These are phyloP conservation scores for Vitis hybrid DNA, from an alignment of 177 flowering plant genomes.

Conservation along the genomic window DNA sequence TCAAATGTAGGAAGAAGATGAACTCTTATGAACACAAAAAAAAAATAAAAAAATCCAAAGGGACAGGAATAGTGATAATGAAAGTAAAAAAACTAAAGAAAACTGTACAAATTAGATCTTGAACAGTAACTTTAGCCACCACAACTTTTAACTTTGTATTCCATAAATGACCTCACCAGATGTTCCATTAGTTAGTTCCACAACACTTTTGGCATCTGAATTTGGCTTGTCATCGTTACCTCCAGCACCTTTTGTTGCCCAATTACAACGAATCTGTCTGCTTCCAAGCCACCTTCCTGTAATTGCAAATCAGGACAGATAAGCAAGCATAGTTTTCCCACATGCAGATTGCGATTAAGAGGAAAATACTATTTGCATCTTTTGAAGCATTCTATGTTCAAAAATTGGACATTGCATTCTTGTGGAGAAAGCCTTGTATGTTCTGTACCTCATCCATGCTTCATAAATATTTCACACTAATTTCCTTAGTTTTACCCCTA, in stretches of 20 bases:
- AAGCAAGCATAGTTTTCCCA: too few species aligned
- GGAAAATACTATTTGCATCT: not conserved
- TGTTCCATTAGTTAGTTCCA: slow-evolving; percentile 66
- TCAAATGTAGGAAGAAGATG: too few species aligned
- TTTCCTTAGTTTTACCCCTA: too few species aligned
- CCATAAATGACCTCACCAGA: slow-evolving; percentile 38
- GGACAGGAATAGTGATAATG: too few species aligned
- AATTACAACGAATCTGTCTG: slow-evolving; percentile 84
- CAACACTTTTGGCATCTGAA: slow-evolving; percentile 54
- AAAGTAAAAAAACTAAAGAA: not conserved
- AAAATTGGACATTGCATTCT: too few species aligned
- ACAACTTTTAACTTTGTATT: not conserved
- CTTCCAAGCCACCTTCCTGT: slow-evolving; percentile 89
- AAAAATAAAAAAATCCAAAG: not conserved
- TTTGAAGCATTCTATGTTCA: too few species aligned
- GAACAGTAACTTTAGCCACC: too few species aligned
- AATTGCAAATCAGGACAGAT: not conserved
- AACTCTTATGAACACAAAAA: not conserved
- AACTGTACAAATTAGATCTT: too few species aligned
- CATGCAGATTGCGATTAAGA: too few species aligned
- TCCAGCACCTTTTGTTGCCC: slow-evolving; percentile 86
- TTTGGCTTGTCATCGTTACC: slow-evolving; percentile 58
- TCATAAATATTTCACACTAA: too few species aligned
- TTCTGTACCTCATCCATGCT: too few species aligned
- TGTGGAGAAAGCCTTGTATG: too few species aligned